Base-by-base conservation (phyloP, 768 basidiomycete species). In the Chalciporus piperatus region DNA sequence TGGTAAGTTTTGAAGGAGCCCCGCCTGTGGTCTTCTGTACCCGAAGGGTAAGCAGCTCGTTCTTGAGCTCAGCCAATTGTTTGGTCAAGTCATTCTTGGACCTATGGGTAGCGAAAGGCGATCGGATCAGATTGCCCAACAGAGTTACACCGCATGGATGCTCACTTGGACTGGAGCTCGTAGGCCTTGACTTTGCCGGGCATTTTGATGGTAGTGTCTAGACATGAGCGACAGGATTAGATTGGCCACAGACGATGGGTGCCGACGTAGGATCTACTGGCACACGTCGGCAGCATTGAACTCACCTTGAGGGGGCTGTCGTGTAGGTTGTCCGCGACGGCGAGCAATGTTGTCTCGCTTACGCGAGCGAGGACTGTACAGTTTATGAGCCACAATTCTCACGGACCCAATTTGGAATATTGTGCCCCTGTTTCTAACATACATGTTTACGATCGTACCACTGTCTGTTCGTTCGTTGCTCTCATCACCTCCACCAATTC, bases 21-120 rank as follows among this genome's bases (percentile, higher is more conserved):
- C 94, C 93, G 66, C 94, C 94, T 55, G 92, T 90, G 67, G 96
- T 92, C 83, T 98, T 98, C 82, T 97, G 93, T 58, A 99, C 97
- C 66, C 96, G 87, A 73, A 99, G 82, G 67, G 80, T 78, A 58
- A 92, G 80, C 64, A 98, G 89, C 83, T 99, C 97, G 55, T 77
- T 84, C 87, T 94, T 98, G 76, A 99, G 82, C 74, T 98, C 97
- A 46, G 72, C 71, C 55, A 98, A 84, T 74, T 97, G 92, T 75
- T 95, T 95, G 59, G 83, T 75, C 79, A 98, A 86, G 83, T 98
- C 96, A 77, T 86, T 90, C 80, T 97, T 98, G 58, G 89, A 90
- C 85, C 94, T 95, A 65, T 38, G 57, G 52, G 22, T 22, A 16
- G 10, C 53, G 50, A 19, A 37, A 11, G 35, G 51, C 55, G 49